Percentiles rank a stretch among this genome's conserved stretches.
These are phyloP conservation scores for Pseudoscleropodium purum DNA, from an alignment of 225 moss, liverwort and hornwort species.

Conservation along the genomic window DNA sequence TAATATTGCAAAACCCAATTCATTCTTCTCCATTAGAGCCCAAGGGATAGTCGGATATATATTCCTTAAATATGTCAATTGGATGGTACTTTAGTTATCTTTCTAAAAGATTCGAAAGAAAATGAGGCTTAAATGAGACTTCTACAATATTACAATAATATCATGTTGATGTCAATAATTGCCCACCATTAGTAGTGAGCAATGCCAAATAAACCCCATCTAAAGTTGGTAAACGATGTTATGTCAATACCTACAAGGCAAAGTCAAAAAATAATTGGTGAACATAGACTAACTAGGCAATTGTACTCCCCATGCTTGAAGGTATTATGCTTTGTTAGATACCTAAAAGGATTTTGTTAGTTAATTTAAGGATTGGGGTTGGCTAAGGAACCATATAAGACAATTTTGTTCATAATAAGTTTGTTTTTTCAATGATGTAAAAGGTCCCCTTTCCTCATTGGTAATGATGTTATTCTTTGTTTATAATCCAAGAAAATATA, in stretches of 20 bases:
- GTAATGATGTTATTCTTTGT: not conserved
- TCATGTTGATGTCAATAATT: not conserved
- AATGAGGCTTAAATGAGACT: not conserved
- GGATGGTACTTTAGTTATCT: too few relatives aligned
- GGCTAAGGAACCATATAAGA: fast-evolving
- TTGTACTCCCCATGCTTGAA: too few relatives aligned
- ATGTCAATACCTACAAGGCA: not conserved
- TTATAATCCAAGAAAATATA: fast-evolving
- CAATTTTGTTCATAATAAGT: fast-evolving
- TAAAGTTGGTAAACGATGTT: too few relatives aligned
- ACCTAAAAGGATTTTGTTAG: fast-evolving
- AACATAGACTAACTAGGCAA: not conserved
- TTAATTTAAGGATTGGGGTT: fast-evolving
- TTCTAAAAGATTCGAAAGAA: not conserved
- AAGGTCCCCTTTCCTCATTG: fast-evolving
- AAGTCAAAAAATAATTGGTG: not conserved
- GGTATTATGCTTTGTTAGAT: not conserved
- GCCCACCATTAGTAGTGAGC: fast-evolving
- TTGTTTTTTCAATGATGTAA: not conserved
- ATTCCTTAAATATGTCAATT: too few relatives aligned
- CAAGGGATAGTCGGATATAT: too few relatives aligned
- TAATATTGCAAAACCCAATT: too few relatives aligned
- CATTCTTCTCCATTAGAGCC: too few relatives aligned
- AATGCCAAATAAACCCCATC: too few relatives aligned
- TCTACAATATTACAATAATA: not conserved